Evolutionary conservation across 177 flowering plant species (phyloP).

Genomic region (Vitis hybrid): DNA sequence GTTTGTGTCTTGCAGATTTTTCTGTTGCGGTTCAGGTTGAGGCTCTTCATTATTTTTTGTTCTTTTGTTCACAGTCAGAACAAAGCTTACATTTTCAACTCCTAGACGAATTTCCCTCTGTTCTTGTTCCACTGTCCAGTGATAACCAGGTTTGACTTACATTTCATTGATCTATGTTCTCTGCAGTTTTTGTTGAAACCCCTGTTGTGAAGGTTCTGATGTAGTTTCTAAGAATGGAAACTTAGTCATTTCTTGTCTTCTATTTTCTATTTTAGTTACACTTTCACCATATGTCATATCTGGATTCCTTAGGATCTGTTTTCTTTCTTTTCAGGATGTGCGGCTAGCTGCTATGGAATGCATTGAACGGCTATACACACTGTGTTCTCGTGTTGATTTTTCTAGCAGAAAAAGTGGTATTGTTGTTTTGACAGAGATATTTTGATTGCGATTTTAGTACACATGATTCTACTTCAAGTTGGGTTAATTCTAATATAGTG

Average conservation of each 20-base stretch:
- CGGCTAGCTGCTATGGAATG: conserved; percentile 69
- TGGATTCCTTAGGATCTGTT: not conserved
- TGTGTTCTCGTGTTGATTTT: conserved; percentile 36
- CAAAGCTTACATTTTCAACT: conserved; percentile 39
- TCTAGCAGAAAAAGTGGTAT: conserved; percentile 59
- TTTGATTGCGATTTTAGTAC: too few relatives aligned
- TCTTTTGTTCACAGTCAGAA: conserved; percentile 49
- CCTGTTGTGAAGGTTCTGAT: not conserved
- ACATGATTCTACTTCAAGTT: not conserved
- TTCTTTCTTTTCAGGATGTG: conserved; percentile 44
- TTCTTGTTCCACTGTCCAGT: conserved; percentile 77
- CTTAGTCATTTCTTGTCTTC: too few relatives aligned
- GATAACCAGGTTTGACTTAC: conserved; percentile 52
- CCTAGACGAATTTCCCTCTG: conserved; percentile 56
- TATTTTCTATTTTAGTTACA: not conserved
- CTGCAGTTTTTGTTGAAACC: not conserved
- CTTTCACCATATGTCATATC: not conserved
- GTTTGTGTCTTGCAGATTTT: conserved; percentile 46
- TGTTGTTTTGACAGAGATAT: not conserved
- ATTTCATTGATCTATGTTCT: not conserved
- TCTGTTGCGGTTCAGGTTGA: conserved; percentile 58
- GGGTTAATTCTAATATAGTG: conserved; percentile 6
- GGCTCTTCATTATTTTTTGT: conserved; percentile 60
- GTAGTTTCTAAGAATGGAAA: not conserved
- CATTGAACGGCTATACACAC: conserved; percentile 51